phyloP scores from a whole-genome alignment of 192 early-diverging fungal genomes.

The Coemansia aciculifera region DNA sequence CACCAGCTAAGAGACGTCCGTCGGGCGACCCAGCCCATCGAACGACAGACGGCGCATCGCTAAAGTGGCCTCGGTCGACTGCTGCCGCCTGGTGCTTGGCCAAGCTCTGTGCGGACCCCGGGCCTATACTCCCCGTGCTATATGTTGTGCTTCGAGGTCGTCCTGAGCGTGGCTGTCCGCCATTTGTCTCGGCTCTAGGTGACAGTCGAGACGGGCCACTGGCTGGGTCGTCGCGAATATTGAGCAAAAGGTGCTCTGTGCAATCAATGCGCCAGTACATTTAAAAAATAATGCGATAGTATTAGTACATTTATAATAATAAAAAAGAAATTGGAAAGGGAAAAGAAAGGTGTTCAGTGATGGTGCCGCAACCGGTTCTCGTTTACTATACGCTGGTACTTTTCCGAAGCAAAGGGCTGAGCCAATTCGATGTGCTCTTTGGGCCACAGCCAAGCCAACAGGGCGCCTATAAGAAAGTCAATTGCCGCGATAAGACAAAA shows the following conservation, averaged over 20 bases:
- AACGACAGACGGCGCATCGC: conserved; percentile 5
- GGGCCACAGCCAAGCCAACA: conserved; percentile 84
- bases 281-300: conserved; percentile 11
- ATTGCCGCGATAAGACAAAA: conserved; percentile 88
- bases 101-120: not conserved
- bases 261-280: conserved; percentile 56
- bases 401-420: conserved; percentile 56
- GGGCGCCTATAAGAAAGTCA: conserved; percentile 76
- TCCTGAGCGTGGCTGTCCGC: not conserved
- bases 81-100: conserved; percentile 5
- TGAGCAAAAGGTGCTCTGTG: conserved; percentile 44
- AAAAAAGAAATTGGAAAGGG: conserved; percentile 7
- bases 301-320: conserved; percentile 15
- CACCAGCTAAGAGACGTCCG: conserved; percentile 27
- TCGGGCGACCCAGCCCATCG: conserved; percentile 36
- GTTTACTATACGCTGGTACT: conserved; percentile 19
- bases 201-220: not conserved
- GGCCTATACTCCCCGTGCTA: conserved; percentile 17
- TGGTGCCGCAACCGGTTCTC: conserved; percentile 10
- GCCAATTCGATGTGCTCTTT: conserved; percentile 70
- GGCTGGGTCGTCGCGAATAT: conserved; percentile 14
- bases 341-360: not conserved
- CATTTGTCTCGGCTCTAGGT: not conserved
- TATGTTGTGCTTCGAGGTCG: conserved; percentile 43
- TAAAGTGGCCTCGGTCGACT: not conserved